These are phyloP conservation scores for Gamarada debralockiae DNA, from an alignment of 495 filamentous ascomycete genomes.

Conservation along the genomic window DNA sequence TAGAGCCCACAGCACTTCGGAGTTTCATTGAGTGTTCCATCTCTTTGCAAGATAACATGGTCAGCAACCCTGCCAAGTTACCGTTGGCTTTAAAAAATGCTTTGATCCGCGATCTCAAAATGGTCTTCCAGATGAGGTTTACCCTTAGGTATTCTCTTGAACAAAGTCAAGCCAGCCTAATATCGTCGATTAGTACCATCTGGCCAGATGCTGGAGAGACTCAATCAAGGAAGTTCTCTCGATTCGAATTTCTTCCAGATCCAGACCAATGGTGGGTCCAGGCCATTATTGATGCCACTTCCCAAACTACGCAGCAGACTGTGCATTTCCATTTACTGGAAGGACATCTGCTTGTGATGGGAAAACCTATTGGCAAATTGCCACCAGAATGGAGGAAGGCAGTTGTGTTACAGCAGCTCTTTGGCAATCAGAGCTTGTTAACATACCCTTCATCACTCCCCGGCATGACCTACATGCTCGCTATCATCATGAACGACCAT, in stretches of 20 bases:
- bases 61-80: slow-evolving; percentile 7
- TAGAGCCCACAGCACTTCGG: slow-evolving; percentile 14
- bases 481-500: slow-evolving; percentile 24
- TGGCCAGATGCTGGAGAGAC: slow-evolving; percentile 1
- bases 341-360: slow-evolving; percentile 46
- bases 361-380: slow-evolving; percentile 42
- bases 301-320: not conserved
- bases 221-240: not conserved
- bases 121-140: slow-evolving; percentile 17
- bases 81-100: slow-evolving; percentile 10
- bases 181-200: not conserved
- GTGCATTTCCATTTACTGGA: slow-evolving; percentile 41
- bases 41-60: slow-evolving; percentile 25
- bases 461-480: slow-evolving; percentile 44
- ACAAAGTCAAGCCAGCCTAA: not conserved
- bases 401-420: slow-evolving; percentile 38
- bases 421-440: slow-evolving; percentile 40
- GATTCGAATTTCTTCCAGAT: slow-evolving; percentile 27
- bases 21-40: slow-evolving; percentile 29
- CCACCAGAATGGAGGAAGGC: slow-evolving; percentile 37
- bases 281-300: not conserved
- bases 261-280: slow-evolving; percentile 9
- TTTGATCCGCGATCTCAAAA: slow-evolving; percentile 25
- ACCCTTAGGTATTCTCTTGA: slow-evolving; percentile 20
- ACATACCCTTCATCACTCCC: slow-evolving; percentile 39